Evolutionary conservation across 176 grass and related monocot species (phyloP), one percentile per base, ranked within the genome.

Genomic region (Bonia amplexicaulis): DNA sequence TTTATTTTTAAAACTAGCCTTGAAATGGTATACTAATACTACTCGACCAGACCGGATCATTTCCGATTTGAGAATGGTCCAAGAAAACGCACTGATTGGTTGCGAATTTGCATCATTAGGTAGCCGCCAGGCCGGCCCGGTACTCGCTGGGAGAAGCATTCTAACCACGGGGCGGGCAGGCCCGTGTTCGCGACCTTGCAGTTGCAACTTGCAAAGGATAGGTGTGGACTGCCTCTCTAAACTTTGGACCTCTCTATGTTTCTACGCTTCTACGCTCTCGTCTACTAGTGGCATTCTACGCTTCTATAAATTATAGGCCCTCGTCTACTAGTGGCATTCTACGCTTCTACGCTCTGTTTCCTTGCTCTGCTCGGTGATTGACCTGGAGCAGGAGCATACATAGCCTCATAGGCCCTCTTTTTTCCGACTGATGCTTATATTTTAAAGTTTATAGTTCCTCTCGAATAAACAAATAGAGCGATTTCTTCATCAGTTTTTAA

Each of bases 401-500:
- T 33, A 33, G 31, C 31, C 31, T 3, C 31, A 33, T 33, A 37
- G 35, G 35, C 5, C 35, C 0, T 5, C 35, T 37, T 37, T 5
- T 37, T 37, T 37, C 2, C 35, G 4, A 5, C 4, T 5, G 5
- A 37, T 5, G 4, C 35, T 37, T 37, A 37, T 37, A 37, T 37
- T 37, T 37, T 4, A 0, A 5, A 5, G 4, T 37, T 37, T 37
- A 37, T 37, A 37, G 3, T 37, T 37, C 5, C 4, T 35, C 5
- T 4, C 3, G 0, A 35, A 35, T 35, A 4, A 35, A 35, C 0
- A 35, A 35, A 35, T 4, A 4, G 3, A 4, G 0, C 0, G 33
- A 4, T 35, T 35, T 35, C 4, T 4, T 35, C 33, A 2, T 35
- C 33, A n/a, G n/a, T 35, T 35, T 35, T 35, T 35, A 0, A 37